Evolutionary conservation across 2,329 filamentous ascomycete genomes (phyloP), one percentile per base, ranked within the genome.

Genomic region (Bipolaris gigantea): DNA sequence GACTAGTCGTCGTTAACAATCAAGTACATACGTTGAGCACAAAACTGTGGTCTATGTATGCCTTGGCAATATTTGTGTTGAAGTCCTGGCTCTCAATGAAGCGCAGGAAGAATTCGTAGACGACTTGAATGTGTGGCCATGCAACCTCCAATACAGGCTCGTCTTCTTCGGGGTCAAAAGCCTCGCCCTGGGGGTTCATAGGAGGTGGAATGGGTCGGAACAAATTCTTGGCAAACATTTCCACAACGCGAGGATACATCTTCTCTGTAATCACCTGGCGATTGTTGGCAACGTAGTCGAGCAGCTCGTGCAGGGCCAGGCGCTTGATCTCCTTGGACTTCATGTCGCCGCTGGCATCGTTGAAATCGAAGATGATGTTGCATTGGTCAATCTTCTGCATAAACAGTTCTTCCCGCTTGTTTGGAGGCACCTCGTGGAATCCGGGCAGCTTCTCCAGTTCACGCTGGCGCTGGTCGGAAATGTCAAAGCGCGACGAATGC

Each of bases 311-410:
- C 40, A 99, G 83, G 38, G 94, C 94, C 64, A 99, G 80, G 70
- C 94, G 86, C 81, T 99, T 99, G 82, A 99, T 97, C 78, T 99
- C 94, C 80, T 99, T 99, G 43, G 93, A 96, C 77, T 99, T 99
- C 92, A 99, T 97, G 73, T 99, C 94, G 64, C 89, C 92, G 62
- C 90, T 96, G 44, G 93, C 91, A 76, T 99, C 94, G 74, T 97
- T 99, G 80, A 99, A 99, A 79, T 99, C 94, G 73, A 99, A 99
- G 69, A 99, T 99, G 80, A 99, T 95, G 73, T 99, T 99, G 81
- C 94, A 99, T 75, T 99, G 94, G 70, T 97, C 94, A 66, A 99
- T 94, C 82, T 99, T 99, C 73, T 97, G 92, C 92, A 99, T 97
- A 78, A 99, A 99, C 16, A 99, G 84, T 66, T 97, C 93, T 77